Base-by-base conservation (phyloP, 164 flowering plant genomes). In the Berberis thunbergii region DNA sequence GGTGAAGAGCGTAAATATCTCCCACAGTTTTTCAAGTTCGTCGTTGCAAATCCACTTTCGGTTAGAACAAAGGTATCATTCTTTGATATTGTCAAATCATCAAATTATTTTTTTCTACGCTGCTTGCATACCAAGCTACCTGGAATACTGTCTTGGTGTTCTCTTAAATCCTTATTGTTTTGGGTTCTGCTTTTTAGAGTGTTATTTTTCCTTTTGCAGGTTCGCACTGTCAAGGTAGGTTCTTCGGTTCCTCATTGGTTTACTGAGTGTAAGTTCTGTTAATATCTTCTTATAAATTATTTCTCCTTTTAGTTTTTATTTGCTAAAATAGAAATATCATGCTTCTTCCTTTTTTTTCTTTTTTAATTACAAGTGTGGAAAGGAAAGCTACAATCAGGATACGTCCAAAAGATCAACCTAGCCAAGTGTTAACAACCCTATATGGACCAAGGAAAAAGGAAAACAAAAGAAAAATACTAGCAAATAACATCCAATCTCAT, bases 1-100 rank as follows among this genome's bases (percentile, higher is more conserved):
- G 93, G 86, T 57, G 96, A 91, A 10, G 99, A 94, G 58, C 87
- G 96, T 41, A 94, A 94, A 78, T 85, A 91, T 85, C 96, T 94
- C 64, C 97, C 97, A 6, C 97, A 94, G 71, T 94, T 83, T 78
- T 94, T 94, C 82, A 94, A 94, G 81, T 94, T 94, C 74, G 75
- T 80, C 41, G 97, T 94, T 69, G 84, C 97, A 12, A 94, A 91
- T 76, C 99, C 99, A 52, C 96, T 94, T 72, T 91, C 97, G 5
- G 99, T 94, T 40, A 83, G 89, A 75, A 94, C 99, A 50, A 94
- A 94, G 99, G 99, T 94, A 81, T 59, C n/a, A 9, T 61, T 4
- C 41, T 42, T 12, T 52, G 2, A 1, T 26, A 52, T 52, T 7
- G 11, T 4, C n/a, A 1, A 12, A 52, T 52, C 1, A 52, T 52